A percentile compares a stretch with the other conserved stretches of the same genome.
Conservation (phyloP, 1,284 basidiomycete species). For the Ustilago tritici region DNA sequence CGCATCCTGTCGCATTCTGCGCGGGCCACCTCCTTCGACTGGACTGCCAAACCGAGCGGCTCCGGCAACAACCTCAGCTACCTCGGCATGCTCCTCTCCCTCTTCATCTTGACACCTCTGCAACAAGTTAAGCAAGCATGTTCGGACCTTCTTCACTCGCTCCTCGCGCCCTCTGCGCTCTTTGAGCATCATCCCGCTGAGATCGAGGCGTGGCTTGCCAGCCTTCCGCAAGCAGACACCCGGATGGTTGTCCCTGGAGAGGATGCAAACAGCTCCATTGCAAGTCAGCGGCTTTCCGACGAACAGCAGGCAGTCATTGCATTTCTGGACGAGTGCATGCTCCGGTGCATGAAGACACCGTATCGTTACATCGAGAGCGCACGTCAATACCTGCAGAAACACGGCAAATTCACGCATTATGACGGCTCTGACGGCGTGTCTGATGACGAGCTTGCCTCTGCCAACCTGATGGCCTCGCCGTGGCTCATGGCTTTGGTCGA, state of each 20-base stretch:
- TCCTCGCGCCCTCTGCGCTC: conserved; percentile 77
- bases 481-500: conserved; percentile 52
- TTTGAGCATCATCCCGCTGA: conserved; percentile 85
- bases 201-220: conserved; percentile 80
- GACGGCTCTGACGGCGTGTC: not conserved
- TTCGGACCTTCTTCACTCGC: conserved; percentile 34
- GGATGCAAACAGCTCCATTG: not conserved
- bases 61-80: conserved; percentile 70
- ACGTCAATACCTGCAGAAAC: conserved; percentile 66
- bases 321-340: conserved; percentile 88
- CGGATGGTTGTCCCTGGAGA: conserved; percentile 2
- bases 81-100: conserved; percentile 50
- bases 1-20: conserved; percentile 69
- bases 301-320: conserved; percentile 76
- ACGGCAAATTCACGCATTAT: not conserved
- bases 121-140: conserved; percentile 45
- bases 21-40: conserved; percentile 72
- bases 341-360: conserved; percentile 84
- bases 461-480: conserved; percentile 43
- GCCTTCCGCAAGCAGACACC: conserved; percentile 72
- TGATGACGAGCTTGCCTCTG: not conserved
- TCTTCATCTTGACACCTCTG: conserved; percentile 37
- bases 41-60: conserved; percentile 75
- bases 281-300: conserved; percentile 10
- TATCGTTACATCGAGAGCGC: conserved; percentile 86